These are phyloP conservation scores for Geotrichum armillariae DNA, from an alignment of 1,139 yeast species.

Conservation along the genomic window DNA sequence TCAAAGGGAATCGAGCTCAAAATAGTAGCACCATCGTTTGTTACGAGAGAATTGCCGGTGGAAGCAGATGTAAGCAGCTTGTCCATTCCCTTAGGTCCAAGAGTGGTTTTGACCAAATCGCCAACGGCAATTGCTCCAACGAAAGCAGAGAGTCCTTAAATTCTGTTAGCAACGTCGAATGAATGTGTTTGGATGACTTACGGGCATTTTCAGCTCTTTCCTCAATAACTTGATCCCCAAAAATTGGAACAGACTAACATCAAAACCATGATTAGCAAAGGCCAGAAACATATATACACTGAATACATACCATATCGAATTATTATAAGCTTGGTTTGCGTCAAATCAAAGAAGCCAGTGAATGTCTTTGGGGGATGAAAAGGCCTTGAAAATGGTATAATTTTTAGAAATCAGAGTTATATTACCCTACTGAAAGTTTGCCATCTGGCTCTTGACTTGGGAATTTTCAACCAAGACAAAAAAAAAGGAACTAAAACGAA, in stretches of 20 bases:
- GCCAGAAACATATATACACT: not conserved
- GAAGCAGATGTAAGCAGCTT: constrained; percentile 87
- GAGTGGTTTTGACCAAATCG: constrained; percentile 89
- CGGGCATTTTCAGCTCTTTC: constrained; percentile 98
- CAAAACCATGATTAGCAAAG: constrained; percentile 9
- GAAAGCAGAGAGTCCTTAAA: constrained; percentile 72
- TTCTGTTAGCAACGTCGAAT: constrained; percentile 11
- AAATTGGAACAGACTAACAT: constrained; percentile 74
- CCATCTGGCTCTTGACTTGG: constrained; percentile 7
- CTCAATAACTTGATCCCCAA: constrained; percentile 96
- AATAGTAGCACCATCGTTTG: constrained; percentile 98
- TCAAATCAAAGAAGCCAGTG: not conserved
- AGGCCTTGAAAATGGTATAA: not conserved
- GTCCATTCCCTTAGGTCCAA: constrained; percentile 99
- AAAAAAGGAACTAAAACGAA: not conserved
- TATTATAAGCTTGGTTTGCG: not conserved
- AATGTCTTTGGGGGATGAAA: not conserved
- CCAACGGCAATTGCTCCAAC: constrained; percentile 99
- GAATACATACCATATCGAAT: not conserved
- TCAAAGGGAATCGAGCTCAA: constrained; percentile 92
- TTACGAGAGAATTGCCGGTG: constrained; percentile 73
- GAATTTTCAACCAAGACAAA: too few relatives aligned
- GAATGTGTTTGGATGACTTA: constrained; percentile 22
- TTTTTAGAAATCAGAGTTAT: not conserved
- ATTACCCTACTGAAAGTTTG: constrained; percentile 4